These are phyloP conservation scores for Phytophthora gonapodyides DNA, from an alignment of 352 stramenopile species.

Conservation along the genomic window DNA sequence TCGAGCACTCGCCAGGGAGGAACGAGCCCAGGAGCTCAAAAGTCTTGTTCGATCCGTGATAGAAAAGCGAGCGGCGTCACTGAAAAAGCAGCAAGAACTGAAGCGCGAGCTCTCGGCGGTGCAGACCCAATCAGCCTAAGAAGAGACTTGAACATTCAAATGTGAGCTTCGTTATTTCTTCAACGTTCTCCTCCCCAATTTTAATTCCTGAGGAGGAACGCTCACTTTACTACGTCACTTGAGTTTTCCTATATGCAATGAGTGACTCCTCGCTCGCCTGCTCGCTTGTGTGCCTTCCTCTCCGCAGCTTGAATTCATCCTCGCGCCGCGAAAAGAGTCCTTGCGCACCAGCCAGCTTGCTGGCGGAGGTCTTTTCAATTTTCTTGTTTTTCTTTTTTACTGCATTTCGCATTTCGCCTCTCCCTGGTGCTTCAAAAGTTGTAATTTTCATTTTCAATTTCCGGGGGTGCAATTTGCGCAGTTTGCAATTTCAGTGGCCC, in stretches of 20 bases:
- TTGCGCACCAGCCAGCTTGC: conserved; percentile 23
- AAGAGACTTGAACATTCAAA: conserved; percentile 36
- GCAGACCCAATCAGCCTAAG: conserved; percentile 32
- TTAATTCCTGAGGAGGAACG: conserved; percentile 36
- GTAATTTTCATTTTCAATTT: conserved; percentile 51
- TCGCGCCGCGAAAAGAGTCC: conserved; percentile 3
- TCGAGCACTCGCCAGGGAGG: conserved; percentile 38
- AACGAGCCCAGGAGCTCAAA: conserved; percentile 39
- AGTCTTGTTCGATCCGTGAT: conserved; percentile 40
- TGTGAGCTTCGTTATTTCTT: conserved; percentile 49
- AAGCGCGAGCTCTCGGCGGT: conserved; percentile 32
- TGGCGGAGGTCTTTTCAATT: conserved; percentile 33
- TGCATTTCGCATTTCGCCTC: conserved; percentile 44
- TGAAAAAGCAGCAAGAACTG: conserved; percentile 38
- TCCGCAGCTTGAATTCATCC: conserved; percentile 6
- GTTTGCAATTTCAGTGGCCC: conserved; percentile 39
- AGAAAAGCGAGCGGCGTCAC: conserved; percentile 37
- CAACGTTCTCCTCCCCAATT: conserved; percentile 41
- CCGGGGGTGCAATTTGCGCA: conserved; percentile 35
- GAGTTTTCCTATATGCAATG: conserved; percentile 46
- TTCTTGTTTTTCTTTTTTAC: conserved; percentile 38
- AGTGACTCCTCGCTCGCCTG: conserved; percentile 8
- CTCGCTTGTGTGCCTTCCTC: conserved; percentile 12
- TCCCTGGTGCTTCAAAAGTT: conserved; percentile 45
- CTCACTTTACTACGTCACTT: conserved; percentile 53